These are phyloP conservation scores for Penicillium sp. DNA, from an alignment of 2,329 filamentous ascomycete genomes.

Conservation along the genomic window DNA sequence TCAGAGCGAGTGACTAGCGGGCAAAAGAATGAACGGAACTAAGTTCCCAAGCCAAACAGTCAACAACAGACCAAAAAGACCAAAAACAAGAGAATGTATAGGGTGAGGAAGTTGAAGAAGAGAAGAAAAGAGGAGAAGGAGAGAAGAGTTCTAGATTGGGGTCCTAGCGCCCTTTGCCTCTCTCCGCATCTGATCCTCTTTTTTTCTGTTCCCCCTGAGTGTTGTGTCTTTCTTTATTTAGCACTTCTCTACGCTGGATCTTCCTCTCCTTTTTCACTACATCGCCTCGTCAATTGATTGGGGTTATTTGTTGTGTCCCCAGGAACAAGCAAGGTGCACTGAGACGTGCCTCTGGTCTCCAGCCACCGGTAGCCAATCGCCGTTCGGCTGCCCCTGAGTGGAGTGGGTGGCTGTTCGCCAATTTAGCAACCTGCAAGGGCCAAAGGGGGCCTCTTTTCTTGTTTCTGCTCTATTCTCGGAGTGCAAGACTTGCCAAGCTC, in stretches of 20 bases:
- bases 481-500: neutral
- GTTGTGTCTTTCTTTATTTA: constrained; percentile 11
- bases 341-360: neutral
- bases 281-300: no score
- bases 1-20: neutral
- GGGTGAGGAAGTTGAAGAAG: constrained; percentile 13
- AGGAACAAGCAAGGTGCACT: constrained; percentile 14
- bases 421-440: constrained; percentile 3
- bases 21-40: constrained; percentile 10
- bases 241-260: neutral
- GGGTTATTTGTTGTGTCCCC: constrained; percentile 1
- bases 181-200: constrained; percentile 8
- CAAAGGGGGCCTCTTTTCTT: neutral
- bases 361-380: constrained; percentile 31
- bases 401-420: neutral
- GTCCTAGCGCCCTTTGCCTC: constrained; percentile 4
- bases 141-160: constrained; percentile 21
- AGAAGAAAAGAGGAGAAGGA: constrained; percentile 23
- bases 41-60: constrained; percentile 28
- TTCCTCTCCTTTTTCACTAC: no score
- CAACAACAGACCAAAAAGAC: constrained; percentile 12
- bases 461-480: neutral
- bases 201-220: constrained; percentile 18
- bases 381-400: constrained; percentile 20
- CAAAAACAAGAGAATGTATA: constrained; percentile 24